These are phyloP conservation scores for Fraxinus platypoda DNA, from an alignment of 305 asterid genomes.

Conservation along the genomic window DNA sequence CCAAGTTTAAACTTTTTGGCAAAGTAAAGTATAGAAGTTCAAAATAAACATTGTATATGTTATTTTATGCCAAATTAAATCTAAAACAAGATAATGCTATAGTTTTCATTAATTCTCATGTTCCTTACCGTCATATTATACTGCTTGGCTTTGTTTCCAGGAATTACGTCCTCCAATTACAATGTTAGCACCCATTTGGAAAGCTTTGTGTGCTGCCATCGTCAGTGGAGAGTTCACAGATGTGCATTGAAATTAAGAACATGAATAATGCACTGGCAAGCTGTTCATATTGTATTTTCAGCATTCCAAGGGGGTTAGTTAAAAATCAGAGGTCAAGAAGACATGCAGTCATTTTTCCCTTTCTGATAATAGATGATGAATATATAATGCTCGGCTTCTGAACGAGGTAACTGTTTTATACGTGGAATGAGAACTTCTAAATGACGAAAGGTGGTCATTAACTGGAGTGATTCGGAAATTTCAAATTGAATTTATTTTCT, in stretches of 20 bases:
- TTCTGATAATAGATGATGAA: conserved; percentile 1
- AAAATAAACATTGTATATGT: neutral
- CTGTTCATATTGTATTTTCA: neutral
- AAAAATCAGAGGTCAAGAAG: conserved; percentile 1
- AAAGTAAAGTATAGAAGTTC: neutral
- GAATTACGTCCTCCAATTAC: conserved; percentile 67
- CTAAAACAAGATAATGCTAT: neutral
- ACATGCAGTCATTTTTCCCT: neutral
- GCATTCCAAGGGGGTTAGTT: neutral
- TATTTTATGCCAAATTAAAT: neutral
- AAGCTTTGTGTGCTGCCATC: conserved; percentile 47
- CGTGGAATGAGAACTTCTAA: neutral
- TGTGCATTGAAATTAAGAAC: neutral
- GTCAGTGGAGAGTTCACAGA: neutral
- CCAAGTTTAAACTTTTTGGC: neutral
- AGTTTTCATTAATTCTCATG: neutral
- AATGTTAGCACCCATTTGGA: conserved; percentile 84
- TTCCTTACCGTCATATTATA: neutral
- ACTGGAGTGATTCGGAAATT: neutral
- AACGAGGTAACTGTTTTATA: neutral
- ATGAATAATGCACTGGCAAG: conserved; percentile 11
- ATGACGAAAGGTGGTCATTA: neutral
- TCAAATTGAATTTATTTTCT: neutral
- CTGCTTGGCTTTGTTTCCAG: conserved; percentile 34
- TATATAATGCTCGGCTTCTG: neutral